phyloP scores from a whole-genome alignment of 768 basidiomycete genomes.

The Termitomyces bulborhizus region DNA sequence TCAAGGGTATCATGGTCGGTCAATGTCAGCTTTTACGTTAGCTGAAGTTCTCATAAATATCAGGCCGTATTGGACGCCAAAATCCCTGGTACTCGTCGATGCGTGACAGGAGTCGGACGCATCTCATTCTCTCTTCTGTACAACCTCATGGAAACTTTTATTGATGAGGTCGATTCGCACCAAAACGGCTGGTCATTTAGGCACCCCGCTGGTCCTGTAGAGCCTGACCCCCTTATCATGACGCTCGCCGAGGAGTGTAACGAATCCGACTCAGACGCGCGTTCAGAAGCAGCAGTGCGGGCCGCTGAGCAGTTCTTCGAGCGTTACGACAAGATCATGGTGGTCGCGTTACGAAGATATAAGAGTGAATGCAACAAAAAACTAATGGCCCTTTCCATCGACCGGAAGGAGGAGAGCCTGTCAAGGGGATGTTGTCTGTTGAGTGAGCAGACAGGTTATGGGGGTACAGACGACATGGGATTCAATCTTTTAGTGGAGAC shows the following conservation, averaged over 20 bases:
- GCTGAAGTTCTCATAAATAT: background rate
- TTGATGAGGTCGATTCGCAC: conserved; percentile 36
- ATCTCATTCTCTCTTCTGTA: conserved; percentile 35
- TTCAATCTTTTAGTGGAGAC: conserved; percentile 32
- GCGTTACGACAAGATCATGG: conserved; percentile 31
- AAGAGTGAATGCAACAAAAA: conserved; percentile 33
- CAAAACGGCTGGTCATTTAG: conserved; percentile 36
- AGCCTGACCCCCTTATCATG: conserved; percentile 32
- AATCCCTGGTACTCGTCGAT: conserved; percentile 28
- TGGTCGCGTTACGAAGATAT: conserved; percentile 28
- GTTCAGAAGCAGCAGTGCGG: conserved; percentile 30
- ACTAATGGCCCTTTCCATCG: conserved; percentile 27
- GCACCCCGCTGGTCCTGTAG: conserved; percentile 17
- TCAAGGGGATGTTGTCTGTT: conserved; percentile 36
- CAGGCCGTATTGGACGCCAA: conserved; percentile 33
- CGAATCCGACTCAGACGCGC: conserved; percentile 32
- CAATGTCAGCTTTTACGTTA: background rate
- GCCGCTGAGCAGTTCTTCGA: conserved; percentile 28
- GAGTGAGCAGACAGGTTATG: conserved; percentile 41
- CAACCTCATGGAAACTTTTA: conserved; percentile 36
- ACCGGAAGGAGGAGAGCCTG: conserved; percentile 30
- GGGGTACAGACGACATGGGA: conserved; percentile 34
- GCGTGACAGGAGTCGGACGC: conserved; percentile 30
- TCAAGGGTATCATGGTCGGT: conserved; percentile 31
- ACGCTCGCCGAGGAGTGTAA: conserved; percentile 40